phyloP scores from a whole-genome alignment of 345 rosid genomes.

The Gossypioides kirkii region DNA sequence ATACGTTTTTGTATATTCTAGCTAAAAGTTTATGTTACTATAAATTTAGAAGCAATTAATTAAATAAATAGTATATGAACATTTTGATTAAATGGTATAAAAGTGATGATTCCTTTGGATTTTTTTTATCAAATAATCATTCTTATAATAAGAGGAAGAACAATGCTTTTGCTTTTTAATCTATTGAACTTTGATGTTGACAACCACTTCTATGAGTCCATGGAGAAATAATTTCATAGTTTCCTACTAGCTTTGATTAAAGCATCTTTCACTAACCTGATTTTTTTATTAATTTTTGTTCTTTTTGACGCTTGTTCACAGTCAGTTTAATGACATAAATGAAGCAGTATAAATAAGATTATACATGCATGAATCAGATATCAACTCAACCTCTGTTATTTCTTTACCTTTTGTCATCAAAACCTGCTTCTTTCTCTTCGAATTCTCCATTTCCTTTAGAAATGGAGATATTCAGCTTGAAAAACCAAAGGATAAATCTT shows the following conservation, averaged over 20 bases:
- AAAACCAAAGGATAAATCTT: neutral
- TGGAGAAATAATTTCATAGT: neutral
- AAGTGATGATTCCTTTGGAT: too few relatives aligned
- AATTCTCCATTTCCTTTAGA: neutral
- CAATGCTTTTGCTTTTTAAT: neutral
- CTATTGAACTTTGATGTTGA: neutral
- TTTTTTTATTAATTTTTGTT: too few relatives aligned
- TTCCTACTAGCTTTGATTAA: neutral
- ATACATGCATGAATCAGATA: neutral
- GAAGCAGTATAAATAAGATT: neutral
- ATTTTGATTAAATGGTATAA: too few relatives aligned
- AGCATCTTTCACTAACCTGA: neutral
- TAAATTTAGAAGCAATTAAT: too few relatives aligned
- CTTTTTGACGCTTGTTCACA: too few relatives aligned
- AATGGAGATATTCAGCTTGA: neutral
- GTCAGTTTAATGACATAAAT: neutral
- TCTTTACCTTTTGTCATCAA: neutral
- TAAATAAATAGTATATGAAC: too few relatives aligned
- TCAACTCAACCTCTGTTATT: neutral
- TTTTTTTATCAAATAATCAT: too few relatives aligned
- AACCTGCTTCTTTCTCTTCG: neutral
- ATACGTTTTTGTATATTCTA: too few relatives aligned
- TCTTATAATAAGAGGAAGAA: neutral
- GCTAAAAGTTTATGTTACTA: too few relatives aligned
- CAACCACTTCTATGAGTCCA: neutral